phyloP scores from a whole-genome alignment of 495 filamentous ascomycete genomes.

The Trichodelitschia bisporula region DNA sequence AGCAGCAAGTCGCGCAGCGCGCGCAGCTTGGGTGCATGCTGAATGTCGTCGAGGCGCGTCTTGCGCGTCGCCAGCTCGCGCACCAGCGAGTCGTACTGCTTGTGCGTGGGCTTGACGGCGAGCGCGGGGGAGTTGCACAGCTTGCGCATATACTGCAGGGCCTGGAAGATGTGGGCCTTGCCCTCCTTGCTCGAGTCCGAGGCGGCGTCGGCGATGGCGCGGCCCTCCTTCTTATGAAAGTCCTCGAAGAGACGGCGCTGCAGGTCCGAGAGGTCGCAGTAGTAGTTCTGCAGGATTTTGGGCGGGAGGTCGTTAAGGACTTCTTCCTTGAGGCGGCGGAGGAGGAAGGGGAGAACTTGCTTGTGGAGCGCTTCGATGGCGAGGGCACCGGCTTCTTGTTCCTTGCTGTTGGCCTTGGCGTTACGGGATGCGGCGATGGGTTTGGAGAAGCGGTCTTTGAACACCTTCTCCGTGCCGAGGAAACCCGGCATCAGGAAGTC shows the following conservation, averaged over 20 bases:
- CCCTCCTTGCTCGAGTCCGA: slow-evolving; percentile 51
- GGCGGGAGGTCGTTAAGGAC: slow-evolving; percentile 89
- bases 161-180: slow-evolving; percentile 98
- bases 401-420: slow-evolving; percentile 90
- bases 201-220: slow-evolving; percentile 50
- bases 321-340: slow-evolving; percentile 92
- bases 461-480: slow-evolving; percentile 94
- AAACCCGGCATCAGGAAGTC: slow-evolving; percentile 99
- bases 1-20: slow-evolving; percentile 74
- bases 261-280: slow-evolving; percentile 90
- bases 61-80: slow-evolving; percentile 40
- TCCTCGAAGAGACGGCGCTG: slow-evolving; percentile 91
- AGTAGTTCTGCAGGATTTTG: slow-evolving; percentile 98
- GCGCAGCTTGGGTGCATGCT: slow-evolving; percentile 78
- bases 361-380: slow-evolving; percentile 96
- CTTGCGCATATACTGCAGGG: slow-evolving; percentile 97
- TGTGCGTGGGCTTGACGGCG: slow-evolving; percentile 82
- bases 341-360: slow-evolving; percentile 87
- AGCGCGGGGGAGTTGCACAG: slow-evolving; percentile 91
- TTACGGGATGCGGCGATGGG: slow-evolving; percentile 87
- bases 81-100: slow-evolving; percentile 69
- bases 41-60: slow-evolving; percentile 52
- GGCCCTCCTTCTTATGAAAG: slow-evolving; percentile 80
- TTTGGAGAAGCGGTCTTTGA: slow-evolving; percentile 90
- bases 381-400: slow-evolving; percentile 88